Evolutionary conservation across 2,329 filamentous ascomycete genomes (phyloP).

Genomic region (Emergomyces africanus): DNA sequence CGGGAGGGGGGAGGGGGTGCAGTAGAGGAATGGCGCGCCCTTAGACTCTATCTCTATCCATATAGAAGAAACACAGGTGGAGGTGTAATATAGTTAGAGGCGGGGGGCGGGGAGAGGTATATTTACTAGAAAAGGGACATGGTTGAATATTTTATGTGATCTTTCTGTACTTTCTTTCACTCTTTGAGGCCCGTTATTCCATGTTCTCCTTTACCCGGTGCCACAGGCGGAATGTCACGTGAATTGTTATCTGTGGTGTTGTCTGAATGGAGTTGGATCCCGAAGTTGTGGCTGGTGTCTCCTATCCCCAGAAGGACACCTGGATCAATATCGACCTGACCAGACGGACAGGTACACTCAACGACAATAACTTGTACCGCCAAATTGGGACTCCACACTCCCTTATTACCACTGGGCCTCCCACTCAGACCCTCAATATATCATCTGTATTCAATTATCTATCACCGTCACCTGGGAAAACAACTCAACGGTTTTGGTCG

Average conservation of each 20-base stretch:
- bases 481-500: background rate
- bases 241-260: background rate
- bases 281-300: background rate
- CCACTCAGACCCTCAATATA: background rate
- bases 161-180: background rate
- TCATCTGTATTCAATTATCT: background rate
- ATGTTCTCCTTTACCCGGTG: background rate
- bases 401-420: background rate
- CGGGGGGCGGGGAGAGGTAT: too few species aligned
- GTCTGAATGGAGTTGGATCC: too few species aligned
- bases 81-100: background rate
- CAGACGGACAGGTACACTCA: background rate
- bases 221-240: background rate
- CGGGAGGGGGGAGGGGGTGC: background rate
- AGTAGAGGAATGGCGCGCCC: background rate
- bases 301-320: slow-evolving; percentile 1
- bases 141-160: background rate
- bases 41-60: background rate
- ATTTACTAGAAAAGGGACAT: background rate
- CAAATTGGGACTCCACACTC: background rate
- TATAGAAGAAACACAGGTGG: background rate
- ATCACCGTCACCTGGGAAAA: background rate
- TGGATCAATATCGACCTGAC: background rate
- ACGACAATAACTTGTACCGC: background rate
- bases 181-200: background rate